Conservation (phyloP, 2,329 filamentous ascomycete species). For the Colletotrichum neosansevieriae region DNA sequence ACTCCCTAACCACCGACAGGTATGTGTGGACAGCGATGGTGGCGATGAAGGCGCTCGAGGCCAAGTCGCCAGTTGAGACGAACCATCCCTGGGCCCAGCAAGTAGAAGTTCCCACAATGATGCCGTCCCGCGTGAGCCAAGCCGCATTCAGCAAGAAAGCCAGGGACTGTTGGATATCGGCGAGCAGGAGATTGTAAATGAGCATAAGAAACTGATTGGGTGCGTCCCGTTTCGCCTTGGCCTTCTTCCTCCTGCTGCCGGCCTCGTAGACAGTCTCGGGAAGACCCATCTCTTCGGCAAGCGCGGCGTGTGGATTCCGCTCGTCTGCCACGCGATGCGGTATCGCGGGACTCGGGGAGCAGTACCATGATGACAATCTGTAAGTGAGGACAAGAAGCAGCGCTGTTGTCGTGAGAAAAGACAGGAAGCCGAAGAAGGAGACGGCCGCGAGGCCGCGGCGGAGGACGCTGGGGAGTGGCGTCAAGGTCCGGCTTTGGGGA, state of each 20-base stretch:
- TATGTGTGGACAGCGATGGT: conserved; percentile 71
- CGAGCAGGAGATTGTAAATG: conserved; percentile 70
- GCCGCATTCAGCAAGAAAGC: conserved; percentile 68
- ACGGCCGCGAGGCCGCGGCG: conserved; percentile 52
- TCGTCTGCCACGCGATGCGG: conserved; percentile 46
- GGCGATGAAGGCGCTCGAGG: conserved; percentile 68
- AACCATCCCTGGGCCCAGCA: conserved; percentile 70
- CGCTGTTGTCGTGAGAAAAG: conserved; percentile 49
- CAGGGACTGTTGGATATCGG: conserved; percentile 68
- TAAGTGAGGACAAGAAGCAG: conserved; percentile 51
- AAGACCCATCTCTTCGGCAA: conserved; percentile 41
- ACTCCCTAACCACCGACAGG: conserved; percentile 63
- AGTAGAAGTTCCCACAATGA: conserved; percentile 59
- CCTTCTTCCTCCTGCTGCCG: conserved; percentile 40
- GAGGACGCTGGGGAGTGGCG: conserved; percentile 51
- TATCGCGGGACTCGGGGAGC: conserved; percentile 41
- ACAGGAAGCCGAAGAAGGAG: conserved; percentile 51
- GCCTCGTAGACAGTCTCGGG: conserved; percentile 43
- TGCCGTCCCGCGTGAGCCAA: conserved; percentile 60
- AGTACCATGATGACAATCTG: conserved; percentile 52
- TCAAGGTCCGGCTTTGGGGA: conserved; percentile 44
- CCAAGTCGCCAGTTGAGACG: conserved; percentile 67
- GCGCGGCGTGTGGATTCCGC: conserved; percentile 49
- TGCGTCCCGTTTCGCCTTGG: conserved; percentile 38
- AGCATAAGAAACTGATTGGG: conserved; percentile 70